A percentile compares a stretch with the other conserved stretches of the same genome.
phyloP scores from a whole-genome alignment of 2,329 filamentous ascomycete genomes.

The Neopestalotiopsis sp. region DNA sequence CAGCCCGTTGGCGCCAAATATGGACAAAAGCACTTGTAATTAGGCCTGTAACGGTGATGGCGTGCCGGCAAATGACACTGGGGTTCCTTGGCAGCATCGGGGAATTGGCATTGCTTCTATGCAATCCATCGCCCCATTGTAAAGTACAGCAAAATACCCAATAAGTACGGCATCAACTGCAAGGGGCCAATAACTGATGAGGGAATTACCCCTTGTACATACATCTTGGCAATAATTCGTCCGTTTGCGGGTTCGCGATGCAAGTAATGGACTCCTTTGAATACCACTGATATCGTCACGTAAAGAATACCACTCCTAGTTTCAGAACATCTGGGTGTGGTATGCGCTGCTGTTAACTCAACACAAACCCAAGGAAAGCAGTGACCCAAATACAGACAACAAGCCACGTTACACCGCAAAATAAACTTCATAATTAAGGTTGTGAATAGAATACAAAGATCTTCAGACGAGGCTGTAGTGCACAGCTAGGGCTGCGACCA shows the following conservation, averaged over 20 bases:
- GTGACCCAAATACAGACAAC: neutral
- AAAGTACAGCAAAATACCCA: neutral
- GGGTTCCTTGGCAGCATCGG: neutral
- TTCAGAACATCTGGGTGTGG: no score
- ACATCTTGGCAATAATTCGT: no score
- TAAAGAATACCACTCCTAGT: no score
- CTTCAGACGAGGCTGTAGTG: neutral
- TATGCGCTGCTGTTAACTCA: no score
- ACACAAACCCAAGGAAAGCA: neutral
- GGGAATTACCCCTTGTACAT: no score
- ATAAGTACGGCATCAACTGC: neutral
- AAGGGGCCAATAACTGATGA: no score
- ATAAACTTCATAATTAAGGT: neutral
- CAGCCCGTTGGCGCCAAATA: neutral
- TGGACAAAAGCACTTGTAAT: constrained; percentile 5
- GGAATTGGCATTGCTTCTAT: neutral
- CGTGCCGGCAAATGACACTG: neutral
- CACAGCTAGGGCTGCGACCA: neutral
- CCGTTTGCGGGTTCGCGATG: no score
- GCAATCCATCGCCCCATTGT: neutral
- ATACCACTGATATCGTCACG: no score
- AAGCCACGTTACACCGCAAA: neutral
- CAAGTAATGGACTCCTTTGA: no score
- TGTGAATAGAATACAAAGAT: neutral
- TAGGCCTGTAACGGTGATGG: neutral